phyloP scores from a whole-genome alignment of 225 moss, liverwort and hornwort genomes.

The Marchantia polymorpha region DNA sequence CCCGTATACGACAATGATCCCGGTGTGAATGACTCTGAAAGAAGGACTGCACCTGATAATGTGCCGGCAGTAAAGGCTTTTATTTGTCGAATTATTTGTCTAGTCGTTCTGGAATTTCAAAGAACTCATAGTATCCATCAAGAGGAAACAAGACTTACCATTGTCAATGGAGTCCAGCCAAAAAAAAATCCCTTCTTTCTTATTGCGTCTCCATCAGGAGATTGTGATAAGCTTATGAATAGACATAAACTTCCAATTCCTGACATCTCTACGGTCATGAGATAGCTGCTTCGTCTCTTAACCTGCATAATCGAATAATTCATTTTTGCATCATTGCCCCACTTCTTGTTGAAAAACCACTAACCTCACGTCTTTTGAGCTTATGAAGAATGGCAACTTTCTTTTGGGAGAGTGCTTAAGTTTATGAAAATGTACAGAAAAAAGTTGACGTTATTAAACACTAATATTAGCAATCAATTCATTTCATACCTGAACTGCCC shows the following conservation, averaged over 20 bases:
- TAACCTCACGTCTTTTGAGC: too few species aligned
- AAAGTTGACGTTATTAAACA: too few species aligned
- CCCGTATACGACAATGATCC: too few species aligned
- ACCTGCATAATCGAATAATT: conserved; percentile 44
- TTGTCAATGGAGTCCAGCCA: conserved; percentile 79
- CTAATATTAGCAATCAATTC: too few species aligned
- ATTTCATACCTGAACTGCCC: conserved; percentile 75
- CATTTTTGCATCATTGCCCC: neutral
- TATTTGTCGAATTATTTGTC: too few species aligned
- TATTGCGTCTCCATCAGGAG: conserved; percentile 86
- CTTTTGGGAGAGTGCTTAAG: too few species aligned
- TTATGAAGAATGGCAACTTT: too few species aligned
- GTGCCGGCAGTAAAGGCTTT: too few species aligned
- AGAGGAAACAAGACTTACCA: conserved; percentile 36
- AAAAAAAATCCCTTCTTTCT: conserved; percentile 72
- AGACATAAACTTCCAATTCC: conserved; percentile 67
- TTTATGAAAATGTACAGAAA: too few species aligned
- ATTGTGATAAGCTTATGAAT: conserved; percentile 69
- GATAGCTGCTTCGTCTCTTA: conserved; percentile 78
- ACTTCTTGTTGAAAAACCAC: neutral
- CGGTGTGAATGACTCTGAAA: too few species aligned
- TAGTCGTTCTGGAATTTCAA: neutral
- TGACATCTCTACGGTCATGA: conserved; percentile 99
- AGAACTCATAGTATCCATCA: neutral
- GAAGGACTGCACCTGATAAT: too few species aligned